Base-by-base conservation (phyloP, 345 rosid species). In the Salix exigua region DNA sequence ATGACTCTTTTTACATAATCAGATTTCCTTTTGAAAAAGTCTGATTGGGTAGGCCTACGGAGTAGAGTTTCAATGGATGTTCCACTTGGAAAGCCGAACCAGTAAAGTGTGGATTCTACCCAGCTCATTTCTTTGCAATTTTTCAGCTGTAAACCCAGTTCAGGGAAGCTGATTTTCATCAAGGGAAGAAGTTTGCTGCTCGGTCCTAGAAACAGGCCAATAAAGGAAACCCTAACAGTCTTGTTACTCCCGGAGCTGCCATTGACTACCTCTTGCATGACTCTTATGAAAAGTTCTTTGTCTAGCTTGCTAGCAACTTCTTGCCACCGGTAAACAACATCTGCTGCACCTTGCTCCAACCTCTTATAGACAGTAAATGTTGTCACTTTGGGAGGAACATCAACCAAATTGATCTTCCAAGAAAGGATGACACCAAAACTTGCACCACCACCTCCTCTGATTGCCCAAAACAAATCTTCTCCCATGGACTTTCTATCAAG, bases 321-420 rank as follows among this genome's bases (percentile, higher is more conserved):
- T 18, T 86, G 85, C 89, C 89, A 88, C 5, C 77, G 64, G 23
- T 75, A 74, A 1, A 86, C 75, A 21, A 81, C 70, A 21, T 83
- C 80, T 0, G 73, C 82, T 1, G 55, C 86, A 12, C 82, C 80
- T 76, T 83, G 82, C 4, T 78, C 84, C 40, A 84, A 33, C 23
- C 85, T 79, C 55, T 64, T 75, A 37, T n/a, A 55, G 2, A 86
- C 84, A 0, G 23, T 67, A 31, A 88, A 88, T 19, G 83, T 83
- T 33, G 75, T 73, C 13, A 75, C 78, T 14, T 37, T 75, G 12
- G 40, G 18, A 38, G 79, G 79, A 16, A 76, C 71, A 0, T 40
- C 18, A 68, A 68, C 71, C 51, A 68, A 42, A 21, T 13, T 38
- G 53, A 68, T 68, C 71, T 68, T 68, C 71, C 71, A 68, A n/a